These are phyloP conservation scores for Eremochloa ophiuroides DNA, from an alignment of 176 grass and related monocot genomes.

Conservation along the genomic window DNA sequence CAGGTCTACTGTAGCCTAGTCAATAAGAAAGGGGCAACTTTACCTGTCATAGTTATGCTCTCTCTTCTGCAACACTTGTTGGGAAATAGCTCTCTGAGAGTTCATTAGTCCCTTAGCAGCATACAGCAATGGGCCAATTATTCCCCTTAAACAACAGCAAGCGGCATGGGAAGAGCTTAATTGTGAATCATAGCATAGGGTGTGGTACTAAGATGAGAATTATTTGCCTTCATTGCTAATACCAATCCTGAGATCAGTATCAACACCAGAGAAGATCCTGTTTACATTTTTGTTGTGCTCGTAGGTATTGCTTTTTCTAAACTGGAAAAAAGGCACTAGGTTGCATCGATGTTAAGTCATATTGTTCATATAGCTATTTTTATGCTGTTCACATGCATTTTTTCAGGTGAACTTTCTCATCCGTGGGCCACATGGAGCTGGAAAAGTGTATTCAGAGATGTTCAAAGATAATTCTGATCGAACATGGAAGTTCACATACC, in stretches of 20 bases:
- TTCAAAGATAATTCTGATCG: constrained; percentile 74
- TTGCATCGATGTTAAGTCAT: constrained; percentile 6
- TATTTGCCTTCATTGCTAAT: background rate
- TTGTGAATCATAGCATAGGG: background rate
- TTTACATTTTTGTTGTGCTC: constrained; percentile 13
- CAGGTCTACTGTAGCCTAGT: background rate
- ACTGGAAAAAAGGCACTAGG: background rate
- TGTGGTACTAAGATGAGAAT: background rate
- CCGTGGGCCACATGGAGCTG: constrained; percentile 80
- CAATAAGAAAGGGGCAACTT: background rate
- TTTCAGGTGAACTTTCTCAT: constrained; percentile 85
- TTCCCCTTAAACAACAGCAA: background rate
- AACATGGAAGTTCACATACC: constrained; percentile 90
- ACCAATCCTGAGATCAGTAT: background rate
- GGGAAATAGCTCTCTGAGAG: background rate
- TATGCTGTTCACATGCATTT: constrained; percentile 3
- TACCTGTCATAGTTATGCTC: background rate
- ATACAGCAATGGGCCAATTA: background rate
- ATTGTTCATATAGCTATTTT: background rate
- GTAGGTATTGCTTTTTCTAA: background rate
- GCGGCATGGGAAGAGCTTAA: background rate
- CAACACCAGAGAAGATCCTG: background rate
- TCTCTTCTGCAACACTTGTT: background rate
- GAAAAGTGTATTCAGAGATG: constrained; percentile 92
- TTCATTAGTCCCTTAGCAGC: constrained; percentile 20